Conservation (phyloP, 2,329 filamentous ascomycete genomes). For the Colletotrichum horii region DNA sequence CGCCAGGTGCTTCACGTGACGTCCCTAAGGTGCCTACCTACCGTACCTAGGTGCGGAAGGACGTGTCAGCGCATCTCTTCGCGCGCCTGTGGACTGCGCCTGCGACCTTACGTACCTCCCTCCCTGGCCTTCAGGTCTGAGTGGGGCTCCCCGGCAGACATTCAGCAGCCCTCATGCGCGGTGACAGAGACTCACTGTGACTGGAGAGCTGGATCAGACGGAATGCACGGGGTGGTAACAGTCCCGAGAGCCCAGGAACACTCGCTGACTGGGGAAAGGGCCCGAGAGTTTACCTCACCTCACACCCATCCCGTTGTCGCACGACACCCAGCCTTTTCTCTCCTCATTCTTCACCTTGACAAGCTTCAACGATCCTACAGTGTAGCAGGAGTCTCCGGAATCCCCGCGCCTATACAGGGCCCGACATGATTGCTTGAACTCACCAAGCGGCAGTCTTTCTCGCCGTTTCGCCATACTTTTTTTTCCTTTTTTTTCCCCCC, state of each 20-base stretch:
- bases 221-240: not conserved
- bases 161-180: not conserved
- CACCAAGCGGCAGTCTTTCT: not conserved
- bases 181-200: not conserved
- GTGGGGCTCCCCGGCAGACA: not conserved
- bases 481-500: not conserved
- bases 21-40: not conserved
- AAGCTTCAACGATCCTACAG: not conserved
- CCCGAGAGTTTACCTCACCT: not conserved
- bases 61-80: not conserved
- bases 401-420: not conserved
- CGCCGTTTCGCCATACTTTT: not conserved
- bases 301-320: not conserved
- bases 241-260: not conserved
- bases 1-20: not conserved
- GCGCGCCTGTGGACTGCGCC: not conserved
- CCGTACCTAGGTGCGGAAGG: not conserved
- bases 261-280: not conserved
- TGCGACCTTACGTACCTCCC: not conserved
- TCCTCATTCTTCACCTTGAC: not conserved
- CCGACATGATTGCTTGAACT: conserved; percentile 5
- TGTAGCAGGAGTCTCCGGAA: not conserved
- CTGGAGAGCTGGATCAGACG: not conserved
- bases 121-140: not conserved
- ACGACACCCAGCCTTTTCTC: not conserved